These are phyloP conservation scores for Cercospora sp. DNA, from an alignment of 2,329 filamentous ascomycete genomes.

Conservation along the genomic window DNA sequence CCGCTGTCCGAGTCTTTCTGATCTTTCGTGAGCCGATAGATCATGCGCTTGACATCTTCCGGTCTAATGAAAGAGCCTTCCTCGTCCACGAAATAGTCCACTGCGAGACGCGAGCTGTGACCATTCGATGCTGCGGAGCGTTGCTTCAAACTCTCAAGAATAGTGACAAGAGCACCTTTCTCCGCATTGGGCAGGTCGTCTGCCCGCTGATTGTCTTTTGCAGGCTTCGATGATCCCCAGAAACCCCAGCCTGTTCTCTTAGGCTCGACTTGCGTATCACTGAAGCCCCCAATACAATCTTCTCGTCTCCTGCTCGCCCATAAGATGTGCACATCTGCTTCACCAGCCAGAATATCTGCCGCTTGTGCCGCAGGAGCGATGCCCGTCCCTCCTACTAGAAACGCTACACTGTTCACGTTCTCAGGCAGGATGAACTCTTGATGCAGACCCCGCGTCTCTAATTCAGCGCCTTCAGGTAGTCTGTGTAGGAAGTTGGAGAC, in stretches of 20 bases:
- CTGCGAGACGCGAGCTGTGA: constrained; percentile 49
- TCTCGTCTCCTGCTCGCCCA: constrained; percentile 74
- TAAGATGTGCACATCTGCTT: constrained; percentile 63
- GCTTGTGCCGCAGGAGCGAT: constrained; percentile 87
- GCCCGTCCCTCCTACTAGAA: constrained; percentile 89
- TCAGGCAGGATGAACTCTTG: constrained; percentile 61
- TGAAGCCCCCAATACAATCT: constrained; percentile 64
- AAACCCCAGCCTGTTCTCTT: constrained; percentile 22
- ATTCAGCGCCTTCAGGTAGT: constrained; percentile 58
- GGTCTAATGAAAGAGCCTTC: constrained; percentile 65
- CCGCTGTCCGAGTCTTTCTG: constrained; percentile 31
- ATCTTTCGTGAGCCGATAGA: constrained; percentile 28
- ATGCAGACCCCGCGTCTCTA: constrained; percentile 79
- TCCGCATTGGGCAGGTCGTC: constrained; percentile 26
- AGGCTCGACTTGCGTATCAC: constrained; percentile 45
- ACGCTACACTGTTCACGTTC: constrained; percentile 64
- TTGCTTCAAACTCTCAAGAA: constrained; percentile 62
- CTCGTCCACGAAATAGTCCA: constrained; percentile 81
- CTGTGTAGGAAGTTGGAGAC: constrained; percentile 78
- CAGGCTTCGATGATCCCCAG: constrained; percentile 15
- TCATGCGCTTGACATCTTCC: constrained; percentile 38
- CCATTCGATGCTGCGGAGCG: constrained; percentile 8
- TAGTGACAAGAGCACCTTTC: constrained; percentile 57
- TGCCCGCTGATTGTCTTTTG: constrained; percentile 1
- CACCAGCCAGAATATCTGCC: constrained; percentile 58